Base-by-base conservation (phyloP, 2,329 filamentous ascomycete genomes). In the Westerdykella sp. region DNA sequence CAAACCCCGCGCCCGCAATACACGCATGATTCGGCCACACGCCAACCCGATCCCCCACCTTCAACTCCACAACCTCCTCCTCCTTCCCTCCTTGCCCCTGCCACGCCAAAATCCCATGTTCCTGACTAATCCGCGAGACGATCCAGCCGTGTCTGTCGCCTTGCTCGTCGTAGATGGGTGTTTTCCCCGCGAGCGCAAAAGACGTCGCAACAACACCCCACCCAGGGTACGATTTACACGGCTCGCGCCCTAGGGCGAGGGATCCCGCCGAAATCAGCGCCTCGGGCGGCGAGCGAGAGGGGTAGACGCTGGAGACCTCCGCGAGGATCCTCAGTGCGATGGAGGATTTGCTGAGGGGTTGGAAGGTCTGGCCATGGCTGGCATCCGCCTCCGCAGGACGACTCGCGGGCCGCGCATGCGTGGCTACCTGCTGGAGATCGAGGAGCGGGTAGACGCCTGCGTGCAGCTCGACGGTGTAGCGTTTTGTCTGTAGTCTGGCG, bases 1-100 rank as follows among this genome's bases (percentile, higher is more conserved):
- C 80, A 67, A 83, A 86, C 22, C 79, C 78, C 0, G 81, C 81
- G 0, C 84, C 82, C 1, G 85, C 78, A 53, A 91, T 83, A 61
- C 87, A 93, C 30, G 85, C 80, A 68, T 93, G 87, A 55, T 91
- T 91, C 0, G 86, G 85, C 80, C 83, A 90, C 6, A 91, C 69
- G 44, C 80, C 73, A 21, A 90, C 66, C 56, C 80, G 79, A 57
- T 87, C 77, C 0, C 86, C 85, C 25, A 87, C 70, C 2, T 67
- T 62, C 35, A 53, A 52, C 42, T 49, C 51, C 9, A 39, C 3
- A 38, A 75, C 65, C n/a, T 70, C 63, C 6, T 70, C 63, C 6
- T 70, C 62, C 22, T 51, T 51, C 1, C 59, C 42, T 0, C 72
- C 73, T 31, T 72, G 67, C 0, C 72, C 73, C 32, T 72, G 67